Base-by-base conservation (phyloP, 257 asterid species). In the Solanum tacnaense region DNA sequence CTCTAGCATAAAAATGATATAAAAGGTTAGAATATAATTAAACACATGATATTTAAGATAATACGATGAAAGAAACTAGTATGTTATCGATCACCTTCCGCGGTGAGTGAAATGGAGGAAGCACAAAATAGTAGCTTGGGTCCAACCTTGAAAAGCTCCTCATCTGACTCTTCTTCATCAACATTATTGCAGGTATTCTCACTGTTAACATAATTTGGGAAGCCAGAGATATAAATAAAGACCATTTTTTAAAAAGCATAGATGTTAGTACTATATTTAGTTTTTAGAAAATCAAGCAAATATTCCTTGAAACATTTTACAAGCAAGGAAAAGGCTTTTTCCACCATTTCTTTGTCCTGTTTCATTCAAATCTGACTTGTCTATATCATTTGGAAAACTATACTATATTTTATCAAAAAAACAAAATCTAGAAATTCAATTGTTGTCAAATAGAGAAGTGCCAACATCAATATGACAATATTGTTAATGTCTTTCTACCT, bases 71-170 rank as follows among this genome's bases (percentile, higher is more conserved):
- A 58, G 52, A 39, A 46, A 84, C n/a, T 13, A 29, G 18, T 0
- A 35, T 75, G 82, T 78, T 44, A 44, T 81, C 36, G 36, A 35
- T 35, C 92, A 96, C 99, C 99, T 91, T 93, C 96, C 3, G 97
- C 87, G 13, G 98, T 90, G 85, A 96, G 90, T 87, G 98, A 91
- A 84, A 96, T 92, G 88, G 98, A 92, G 88, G 98, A 92, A 93
- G 95, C 90, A 68, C 98, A 93, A 86, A 94, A 92, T 29, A 93
- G 92, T 89, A 91, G 87, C 89, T 89, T 93, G 72, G 90, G 92
- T 70, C 94, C 98, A 85, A 93, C 87, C 85, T 91, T 94, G 75
- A 94, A 83, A 85, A 92, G 84, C 67, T 92, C 92, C 78, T 92
- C 96, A 9, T 90, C 94, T 11, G 94, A 84, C 89, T 90, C 91